Percentiles rank a stretch among this genome's conserved stretches.
Conservation (phyloP, 2,329 filamentous ascomycete species). For the Phyllosticta citriasiana region DNA sequence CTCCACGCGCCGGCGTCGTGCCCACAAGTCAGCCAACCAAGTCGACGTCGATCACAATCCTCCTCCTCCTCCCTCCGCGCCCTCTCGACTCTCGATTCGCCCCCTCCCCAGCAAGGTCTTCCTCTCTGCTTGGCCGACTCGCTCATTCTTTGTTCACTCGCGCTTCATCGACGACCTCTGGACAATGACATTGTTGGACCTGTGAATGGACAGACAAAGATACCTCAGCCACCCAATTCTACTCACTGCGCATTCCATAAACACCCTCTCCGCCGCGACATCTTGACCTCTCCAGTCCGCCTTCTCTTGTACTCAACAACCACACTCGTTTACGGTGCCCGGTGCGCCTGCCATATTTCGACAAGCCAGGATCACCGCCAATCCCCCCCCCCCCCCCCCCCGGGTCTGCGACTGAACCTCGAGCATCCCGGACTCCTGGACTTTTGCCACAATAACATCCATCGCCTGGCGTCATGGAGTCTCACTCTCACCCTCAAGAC, state of each 20-base stretch:
- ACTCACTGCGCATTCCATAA: neutral
- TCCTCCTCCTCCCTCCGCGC: neutral
- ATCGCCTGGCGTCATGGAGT: slow-evolving; percentile 4
- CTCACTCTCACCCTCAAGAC: neutral
- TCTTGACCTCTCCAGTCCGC: neutral
- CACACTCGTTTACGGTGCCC: neutral
- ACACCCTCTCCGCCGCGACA: neutral
- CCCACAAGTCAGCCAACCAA: neutral
- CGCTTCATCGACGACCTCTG: neutral
- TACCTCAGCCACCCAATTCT: neutral
- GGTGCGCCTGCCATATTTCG: slow-evolving; percentile 2
- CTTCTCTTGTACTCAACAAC: neutral
- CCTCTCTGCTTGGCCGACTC: neutral
- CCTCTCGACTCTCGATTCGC: neutral
- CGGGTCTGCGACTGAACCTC: neutral
- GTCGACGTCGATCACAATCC: neutral
- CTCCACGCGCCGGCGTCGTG: neutral
- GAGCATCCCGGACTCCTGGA: neutral
- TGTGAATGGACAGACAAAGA: slow-evolving; percentile 8
- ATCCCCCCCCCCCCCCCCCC: neutral
- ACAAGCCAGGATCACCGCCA: neutral
- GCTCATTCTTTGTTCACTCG: neutral
- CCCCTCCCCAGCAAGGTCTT: neutral
- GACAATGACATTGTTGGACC: slow-evolving; percentile 5
- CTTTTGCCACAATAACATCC: neutral